Conservation (phyloP, 2,329 filamentous ascomycete species). For the Hymenoscyphus linearis region DNA sequence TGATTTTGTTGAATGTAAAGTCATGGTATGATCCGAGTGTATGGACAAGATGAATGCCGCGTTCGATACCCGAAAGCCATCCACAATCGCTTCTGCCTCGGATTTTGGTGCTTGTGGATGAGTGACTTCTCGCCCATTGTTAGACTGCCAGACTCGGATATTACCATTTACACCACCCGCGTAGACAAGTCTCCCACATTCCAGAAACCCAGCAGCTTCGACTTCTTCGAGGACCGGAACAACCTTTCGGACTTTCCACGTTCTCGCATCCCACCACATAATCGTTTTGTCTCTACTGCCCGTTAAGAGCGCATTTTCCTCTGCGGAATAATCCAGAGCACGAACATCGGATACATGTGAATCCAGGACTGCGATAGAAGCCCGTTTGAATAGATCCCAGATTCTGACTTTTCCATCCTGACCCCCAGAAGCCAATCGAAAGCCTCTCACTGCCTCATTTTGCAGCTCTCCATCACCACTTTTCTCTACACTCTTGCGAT, state of each 20-base stretch:
- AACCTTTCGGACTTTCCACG: constrained; percentile 77
- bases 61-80: constrained; percentile 60
- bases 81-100: constrained; percentile 64
- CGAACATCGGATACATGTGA: constrained; percentile 96
- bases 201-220: constrained; percentile 76
- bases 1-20: constrained; percentile 59
- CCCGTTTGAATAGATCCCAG: constrained; percentile 85
- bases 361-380: constrained; percentile 72
- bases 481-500: constrained; percentile 42
- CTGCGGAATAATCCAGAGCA: constrained; percentile 71
- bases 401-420: constrained; percentile 91
- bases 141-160: constrained; percentile 77
- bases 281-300: constrained; percentile 90
- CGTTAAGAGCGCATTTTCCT: constrained; percentile 72
- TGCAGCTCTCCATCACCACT: constrained; percentile 40
- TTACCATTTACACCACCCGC: constrained; percentile 81
- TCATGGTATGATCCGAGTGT: constrained; percentile 83
- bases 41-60: constrained; percentile 72
- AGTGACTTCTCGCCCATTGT: constrained; percentile 73
- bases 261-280: constrained; percentile 82
- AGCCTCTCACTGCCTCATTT: constrained; percentile 50
- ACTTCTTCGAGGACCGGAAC: constrained; percentile 81
- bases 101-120: constrained; percentile 58
- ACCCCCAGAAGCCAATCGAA: constrained; percentile 81
- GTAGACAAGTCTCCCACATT: constrained; percentile 66